Evolutionary conservation across 1,284 basidiomycete genomes (phyloP).

Genomic region (Agroathelia rolfsii): DNA sequence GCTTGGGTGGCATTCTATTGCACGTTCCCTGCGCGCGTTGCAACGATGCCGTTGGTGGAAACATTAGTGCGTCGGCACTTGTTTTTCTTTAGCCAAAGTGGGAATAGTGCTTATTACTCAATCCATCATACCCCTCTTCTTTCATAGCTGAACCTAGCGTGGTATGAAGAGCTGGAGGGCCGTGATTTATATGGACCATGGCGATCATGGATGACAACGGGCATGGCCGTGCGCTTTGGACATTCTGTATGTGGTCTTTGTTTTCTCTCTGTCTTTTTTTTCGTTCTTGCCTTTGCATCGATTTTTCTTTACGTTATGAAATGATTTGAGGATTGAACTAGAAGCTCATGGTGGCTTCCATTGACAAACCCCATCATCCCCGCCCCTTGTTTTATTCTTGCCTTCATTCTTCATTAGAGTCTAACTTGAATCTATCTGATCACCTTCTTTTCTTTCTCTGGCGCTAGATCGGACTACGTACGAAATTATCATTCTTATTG

Average conservation of each 20-base stretch:
- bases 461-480: conserved; percentile 63
- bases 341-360: too few species aligned
- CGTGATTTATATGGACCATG: conserved; percentile 35
- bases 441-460: too few species aligned
- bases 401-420: too few species aligned
- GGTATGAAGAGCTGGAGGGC: conserved; percentile 50
- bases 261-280: conserved; percentile 3
- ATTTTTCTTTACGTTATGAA: too few species aligned
- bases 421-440: too few species aligned
- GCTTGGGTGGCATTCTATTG: conserved; percentile 40
- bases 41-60: conserved; percentile 43
- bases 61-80: conserved; percentile 33
- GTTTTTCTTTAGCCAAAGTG: conserved; percentile 8
- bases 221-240: conserved; percentile 45
- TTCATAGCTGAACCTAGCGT: conserved; percentile 43
- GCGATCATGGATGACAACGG: conserved; percentile 44
- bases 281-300: conserved; percentile 2
- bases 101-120: conserved; percentile 5
- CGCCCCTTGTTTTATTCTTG: too few species aligned
- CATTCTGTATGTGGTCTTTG: conserved; percentile 35
- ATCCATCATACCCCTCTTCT: not conserved
- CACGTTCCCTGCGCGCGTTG: conserved; percentile 32
- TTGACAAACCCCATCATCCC: too few species aligned
- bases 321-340: too few species aligned
- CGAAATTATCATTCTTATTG: conserved; percentile 15